Evolutionary conservation across 345 rosid genomes (phyloP), one percentile per base, ranked within the genome.

Genomic region (Euphorbia lathyris): DNA sequence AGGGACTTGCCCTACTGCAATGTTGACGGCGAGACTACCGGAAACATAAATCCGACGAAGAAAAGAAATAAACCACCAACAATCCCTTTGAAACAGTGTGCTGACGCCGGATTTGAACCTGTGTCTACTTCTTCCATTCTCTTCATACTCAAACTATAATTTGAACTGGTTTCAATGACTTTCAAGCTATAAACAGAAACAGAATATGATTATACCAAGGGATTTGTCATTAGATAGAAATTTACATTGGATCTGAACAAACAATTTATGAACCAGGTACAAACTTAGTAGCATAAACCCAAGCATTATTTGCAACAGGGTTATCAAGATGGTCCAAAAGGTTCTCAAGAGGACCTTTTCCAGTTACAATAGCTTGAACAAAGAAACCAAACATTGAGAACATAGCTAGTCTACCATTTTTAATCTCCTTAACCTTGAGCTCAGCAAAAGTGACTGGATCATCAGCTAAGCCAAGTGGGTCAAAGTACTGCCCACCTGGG

Each of bases 341-440:
- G 71, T 91, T 94, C 81, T 94, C 96, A 55, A 90, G 79, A 16
- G 98, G 98, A 68, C 98, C 97, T 79, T 94, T 94, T 13, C 98
- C 97, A 0, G 97, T 91, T 4, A 94, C 96, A 78, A 91, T 90
- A 65, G 97, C 97, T 79, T 94, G 97, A 53, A 94, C 97, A 58
- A 90, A 94, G 93, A 88, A 94, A 42, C 98, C 97, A 66, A 94
- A 94, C 98, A 94, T 94, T 60, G 98, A 87, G 86, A 94, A 94
- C 98, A 91, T 91, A 71, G 97, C 98, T 23, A 91, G 78, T 69
- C 98, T 76, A 25, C 97, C 98, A 53, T 94, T 91, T 88, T 91
- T 91, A 81, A 94, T 91, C 79, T 94, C 98, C 77, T 94, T 94
- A 42, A 95, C 99, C 83, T 94, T 94, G 70, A 94, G 91, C 86